Base-by-base conservation (phyloP, 2,329 filamentous ascomycete species). In the Aspergillus caelatus region DNA sequence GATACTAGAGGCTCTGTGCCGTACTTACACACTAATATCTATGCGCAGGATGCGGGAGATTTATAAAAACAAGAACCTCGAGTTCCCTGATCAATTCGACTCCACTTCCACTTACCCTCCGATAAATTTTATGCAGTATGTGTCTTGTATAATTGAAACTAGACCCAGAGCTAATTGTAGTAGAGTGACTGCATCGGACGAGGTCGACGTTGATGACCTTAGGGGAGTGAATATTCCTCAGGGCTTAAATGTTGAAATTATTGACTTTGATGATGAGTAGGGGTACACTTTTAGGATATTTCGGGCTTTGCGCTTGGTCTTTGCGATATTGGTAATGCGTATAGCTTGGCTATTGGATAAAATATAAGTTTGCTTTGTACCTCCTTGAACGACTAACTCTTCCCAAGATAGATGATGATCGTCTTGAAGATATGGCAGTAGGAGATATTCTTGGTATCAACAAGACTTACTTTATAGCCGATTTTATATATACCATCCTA, bases 121-220 rank as follows among this genome's bases (percentile, higher is more conserved):
- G n/a, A 55, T 69, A 14, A 63, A 68, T 53, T 70, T 66, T 23
- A 62, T 70, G 43, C 54, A 59, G 68, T 70, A 60, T 10, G 68
- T 53, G 16, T 26, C 16, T 12, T 10, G 2, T 26, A 26, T 4
- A 4, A 7, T n/a, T 11, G 14, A 14, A n/a, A 7, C 41, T 5
- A 26, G 26, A 4, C 21, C 23, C 34, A 26, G 32, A 5, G 34
- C 41, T 43, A 36, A 21, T 45, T 11, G n/a, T 14, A 2, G 30
- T 58, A 67, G 65, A 32, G 65, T 66, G 3, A 23, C 19, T 7
- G 64, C 60, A 9, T 59, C 64, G n/a, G 67, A 69, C 14, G 61
- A 62, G 16, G 54, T 62, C 8, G 57, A 68, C 34, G n/a, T 68
- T 1, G 62, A 65, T 1, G 62, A 56, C 3, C 21, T 69, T 34